Evolutionary conservation across 2,329 filamentous ascomycete species (phyloP), one percentile per base, ranked within the genome.

Genomic region (Botrytis cinerea): DNA sequence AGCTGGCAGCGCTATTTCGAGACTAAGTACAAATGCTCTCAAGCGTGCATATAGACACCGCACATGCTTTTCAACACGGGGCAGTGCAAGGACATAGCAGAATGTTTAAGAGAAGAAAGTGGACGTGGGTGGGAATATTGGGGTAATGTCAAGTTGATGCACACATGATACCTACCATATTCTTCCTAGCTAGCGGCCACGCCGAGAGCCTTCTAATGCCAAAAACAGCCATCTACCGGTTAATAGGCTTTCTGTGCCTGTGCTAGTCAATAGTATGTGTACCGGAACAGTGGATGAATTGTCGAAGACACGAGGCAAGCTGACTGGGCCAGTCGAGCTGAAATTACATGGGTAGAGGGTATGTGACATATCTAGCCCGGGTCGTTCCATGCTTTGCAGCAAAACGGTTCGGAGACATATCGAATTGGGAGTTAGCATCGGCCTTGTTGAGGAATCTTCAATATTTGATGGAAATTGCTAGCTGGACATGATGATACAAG

Each of bases 141-240:
- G 46, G 64, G 48, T 43, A 10, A 22, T 68, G 64, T 28, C 18
- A 28, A 43, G 32, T 54, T 40, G 25, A 40, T 14, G 45, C 22
- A 67, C 32, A 22, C 32, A 14, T 43, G 7, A 48, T 66, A 38
- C 48, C 57, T 66, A 38, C 48, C 57, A 20, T 2, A 57, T 20
- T 8, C 10, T n/a, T 54, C 5, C n/a, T 43, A 32, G 38, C 20
- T 20, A 32, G 48, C 25, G 25, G 35, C n/a, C 48, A 57, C 35
- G 2, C 10, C 35, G 25, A 57, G 57, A 69, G 66, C 38, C 38
- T 57, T 22, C 66, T 57, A 57, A 43, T 57, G 18, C 66, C 48
- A 57, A 57, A 69, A 69, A 45, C n/a, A 57, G 66, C n/a, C 16
- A 45, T 57, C 10, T 69, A 28, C 48, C 66, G 66, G 66, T 43